phyloP scores from a whole-genome alignment of 139 green algal species.

The Chlamydomonas eustigma region DNA sequence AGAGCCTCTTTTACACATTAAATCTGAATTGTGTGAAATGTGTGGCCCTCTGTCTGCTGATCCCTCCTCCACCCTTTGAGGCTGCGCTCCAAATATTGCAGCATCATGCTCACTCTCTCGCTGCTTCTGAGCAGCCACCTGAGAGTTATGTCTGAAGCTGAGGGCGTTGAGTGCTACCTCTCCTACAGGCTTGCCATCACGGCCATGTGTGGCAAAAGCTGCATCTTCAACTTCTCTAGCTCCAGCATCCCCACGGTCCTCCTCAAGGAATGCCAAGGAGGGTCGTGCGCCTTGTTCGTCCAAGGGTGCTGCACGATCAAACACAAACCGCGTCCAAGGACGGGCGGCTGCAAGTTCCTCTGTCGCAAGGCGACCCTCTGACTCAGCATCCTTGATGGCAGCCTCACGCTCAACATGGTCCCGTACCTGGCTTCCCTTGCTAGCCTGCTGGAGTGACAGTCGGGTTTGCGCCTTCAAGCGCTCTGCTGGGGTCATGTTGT shows the following conservation, averaged over 20 bases:
- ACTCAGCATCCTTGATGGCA: background rate
- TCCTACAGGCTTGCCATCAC: background rate
- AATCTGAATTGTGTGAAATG: no score
- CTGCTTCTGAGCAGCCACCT: background rate
- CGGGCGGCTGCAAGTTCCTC: background rate
- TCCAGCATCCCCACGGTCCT: background rate
- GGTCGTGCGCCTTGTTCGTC: slow-evolving; percentile 5
- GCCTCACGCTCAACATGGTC: background rate
- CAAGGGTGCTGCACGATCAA: slow-evolving; percentile 2
- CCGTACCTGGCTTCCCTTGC: background rate
- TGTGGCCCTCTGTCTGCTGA: no score
- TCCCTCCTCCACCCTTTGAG: background rate
- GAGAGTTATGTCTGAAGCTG: background rate
- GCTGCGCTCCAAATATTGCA: background rate
- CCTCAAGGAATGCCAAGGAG: slow-evolving; percentile 4
- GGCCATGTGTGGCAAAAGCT: background rate
- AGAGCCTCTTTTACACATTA: no score
- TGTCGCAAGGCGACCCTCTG: background rate
- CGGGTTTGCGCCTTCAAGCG: background rate
- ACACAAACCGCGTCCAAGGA: slow-evolving; percentile 11
- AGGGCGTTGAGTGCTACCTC: background rate
- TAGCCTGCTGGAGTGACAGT: background rate
- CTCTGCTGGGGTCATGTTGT: background rate
- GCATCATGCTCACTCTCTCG: background rate
- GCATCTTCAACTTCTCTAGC: background rate